Evolutionary conservation across 805 yeast species (phyloP).

Genomic region (Tetrapisispora phaffii): DNA sequence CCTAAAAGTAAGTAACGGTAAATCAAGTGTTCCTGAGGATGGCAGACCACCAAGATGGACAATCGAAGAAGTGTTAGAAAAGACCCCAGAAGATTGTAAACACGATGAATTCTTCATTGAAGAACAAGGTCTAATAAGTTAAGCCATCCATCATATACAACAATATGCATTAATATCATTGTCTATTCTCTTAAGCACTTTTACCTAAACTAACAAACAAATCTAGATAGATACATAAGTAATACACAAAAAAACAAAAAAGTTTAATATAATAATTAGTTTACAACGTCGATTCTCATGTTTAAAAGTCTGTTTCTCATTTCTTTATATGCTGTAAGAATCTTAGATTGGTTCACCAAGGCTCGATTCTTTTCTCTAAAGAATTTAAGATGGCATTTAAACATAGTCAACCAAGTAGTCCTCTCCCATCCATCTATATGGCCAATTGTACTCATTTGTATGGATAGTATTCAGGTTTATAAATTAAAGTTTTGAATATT

Average conservation of each 20-base stretch:
- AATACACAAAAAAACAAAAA: background rate
- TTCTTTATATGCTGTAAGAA: no score
- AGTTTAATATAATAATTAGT: background rate
- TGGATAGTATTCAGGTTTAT: no score
- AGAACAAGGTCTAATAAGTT: background rate
- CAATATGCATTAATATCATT: background rate
- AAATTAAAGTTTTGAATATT: no score
- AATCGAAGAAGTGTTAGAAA: constrained; percentile 63
- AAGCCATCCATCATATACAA: background rate
- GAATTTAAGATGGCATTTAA: no score
- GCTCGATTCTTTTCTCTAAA: no score
- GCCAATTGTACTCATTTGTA: no score
- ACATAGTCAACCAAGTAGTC: no score
- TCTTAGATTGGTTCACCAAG: no score
- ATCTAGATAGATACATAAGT: background rate
- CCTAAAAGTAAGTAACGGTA: constrained; percentile 70
- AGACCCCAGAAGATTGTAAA: constrained; percentile 57
- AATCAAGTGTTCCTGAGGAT: constrained; percentile 48
- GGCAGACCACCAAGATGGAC: constrained; percentile 71
- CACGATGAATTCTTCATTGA: constrained; percentile 30
- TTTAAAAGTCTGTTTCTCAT: no score
- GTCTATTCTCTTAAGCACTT: background rate
- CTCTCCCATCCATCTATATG: no score
- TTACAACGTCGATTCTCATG: no score
- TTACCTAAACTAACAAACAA: background rate